Evolutionary conservation across 1,284 basidiomycete species (phyloP), one percentile per base, ranked within the genome.

Genomic region (Mycena citricolor): DNA sequence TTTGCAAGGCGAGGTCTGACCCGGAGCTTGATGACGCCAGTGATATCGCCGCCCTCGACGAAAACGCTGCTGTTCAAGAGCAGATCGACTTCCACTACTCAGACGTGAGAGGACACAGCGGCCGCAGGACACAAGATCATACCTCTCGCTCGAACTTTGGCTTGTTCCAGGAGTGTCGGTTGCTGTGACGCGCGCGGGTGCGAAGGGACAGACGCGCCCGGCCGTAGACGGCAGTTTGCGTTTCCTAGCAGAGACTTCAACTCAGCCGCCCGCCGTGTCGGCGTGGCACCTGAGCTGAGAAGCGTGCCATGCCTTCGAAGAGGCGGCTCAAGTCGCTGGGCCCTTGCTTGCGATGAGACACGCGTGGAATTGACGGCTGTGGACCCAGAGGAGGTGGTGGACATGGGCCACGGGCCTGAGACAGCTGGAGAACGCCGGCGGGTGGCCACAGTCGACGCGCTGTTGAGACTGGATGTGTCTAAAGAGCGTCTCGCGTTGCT

Each of bases 11-110:
- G 75, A 40, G 80, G 78, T 31, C 78, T 74, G 6, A 95, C 75
- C 21, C 75, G 74, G 37, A 97, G 67, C 47, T 85, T 80, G 65
- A 95, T 68, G 29, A 76, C 67, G 1, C 94, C 94, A 37, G 77
- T 76, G 31, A 97, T 64, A 52, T 76, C 72, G 2, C 84, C 84
- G 2, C 93, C 93, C 65, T 97, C 91, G 1, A 95, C 86, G 46
- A 83, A 84, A 4, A 81, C 73, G 52, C 90, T 78, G 49, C 79
- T 83, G 54, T 92, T 84, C 30, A 94, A 73, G 5, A 83, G 68
- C 19, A 97, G 77, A 55, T 97, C 91, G 6, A 97, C 73, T 58
- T 90, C 86, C 1, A 97, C 87, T 52, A 32, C 10, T 4, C 36
- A 14, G n/a, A 5, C 12, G 25, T 36, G 11, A 33, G 42, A 34